Percentiles rank a stretch among this genome's conserved stretches.
phyloP scores from a whole-genome alignment of 306 rosid species.

The Dalbergia oliveri region DNA sequence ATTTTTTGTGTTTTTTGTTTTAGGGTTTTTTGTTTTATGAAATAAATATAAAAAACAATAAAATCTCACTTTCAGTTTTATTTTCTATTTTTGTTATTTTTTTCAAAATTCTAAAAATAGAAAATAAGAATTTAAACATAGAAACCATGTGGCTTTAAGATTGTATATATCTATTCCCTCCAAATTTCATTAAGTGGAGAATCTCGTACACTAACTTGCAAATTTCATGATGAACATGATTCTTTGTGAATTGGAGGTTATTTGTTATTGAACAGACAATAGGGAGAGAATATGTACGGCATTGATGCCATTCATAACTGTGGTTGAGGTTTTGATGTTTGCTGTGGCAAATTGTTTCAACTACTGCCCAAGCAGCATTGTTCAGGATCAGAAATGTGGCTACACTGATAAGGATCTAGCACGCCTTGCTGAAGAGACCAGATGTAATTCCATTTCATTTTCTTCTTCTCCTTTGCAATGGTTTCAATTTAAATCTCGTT shows the following conservation, averaged over 20 bases:
- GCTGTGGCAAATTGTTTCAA: constrained; percentile 62
- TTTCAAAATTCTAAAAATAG: too few relatives aligned
- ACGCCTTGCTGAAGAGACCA: constrained; percentile 65
- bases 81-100: too few relatives aligned
- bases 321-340: constrained; percentile 55
- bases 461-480: not conserved
- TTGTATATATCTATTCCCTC: too few relatives aligned
- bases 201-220: too few relatives aligned
- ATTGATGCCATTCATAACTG: constrained; percentile 58
- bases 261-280: constrained; percentile 42
- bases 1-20: too few relatives aligned
- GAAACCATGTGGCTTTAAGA: too few relatives aligned
- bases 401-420: constrained; percentile 38
- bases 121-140: too few relatives aligned
- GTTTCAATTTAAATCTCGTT: not conserved
- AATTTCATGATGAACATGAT: not conserved
- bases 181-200: too few relatives aligned
- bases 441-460: constrained; percentile 52
- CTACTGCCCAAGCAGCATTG: not conserved
- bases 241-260: not conserved
- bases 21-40: too few relatives aligned
- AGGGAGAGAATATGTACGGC: constrained; percentile 62
- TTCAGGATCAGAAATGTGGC: constrained; percentile 23
- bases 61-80: too few relatives aligned
- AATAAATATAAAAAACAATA: too few relatives aligned